Evolutionary conservation across 371 early-diverging fungal genomes (phyloP).

Genomic region (Apophysomyces sp.): DNA sequence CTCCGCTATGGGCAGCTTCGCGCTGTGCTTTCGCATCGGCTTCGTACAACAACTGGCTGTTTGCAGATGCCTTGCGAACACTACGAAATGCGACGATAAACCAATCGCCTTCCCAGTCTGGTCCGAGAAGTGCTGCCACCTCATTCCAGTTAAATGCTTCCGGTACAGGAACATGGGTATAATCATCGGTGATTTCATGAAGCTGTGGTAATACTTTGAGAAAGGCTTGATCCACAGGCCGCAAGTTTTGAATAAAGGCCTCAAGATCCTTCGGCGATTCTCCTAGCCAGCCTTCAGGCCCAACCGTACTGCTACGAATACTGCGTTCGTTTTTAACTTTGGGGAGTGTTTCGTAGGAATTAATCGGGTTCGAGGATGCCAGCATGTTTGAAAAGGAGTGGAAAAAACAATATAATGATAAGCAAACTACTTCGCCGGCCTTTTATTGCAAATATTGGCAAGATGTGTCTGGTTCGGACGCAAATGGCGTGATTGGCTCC

Average conservation of each 20-base stretch:
- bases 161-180: constrained; percentile 14
- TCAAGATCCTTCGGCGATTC: constrained; percentile 11
- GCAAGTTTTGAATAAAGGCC: constrained; percentile 9
- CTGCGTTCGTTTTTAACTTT: constrained; percentile 9
- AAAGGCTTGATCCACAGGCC: constrained; percentile 24
- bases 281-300: constrained; percentile 18
- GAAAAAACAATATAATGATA: background rate
- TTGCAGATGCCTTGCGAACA: constrained; percentile 36
- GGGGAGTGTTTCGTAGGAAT: background rate
- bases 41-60: constrained; percentile 32
- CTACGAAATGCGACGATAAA: constrained; percentile 51
- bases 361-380: background rate
- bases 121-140: constrained; percentile 17
- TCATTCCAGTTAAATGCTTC: constrained; percentile 35
- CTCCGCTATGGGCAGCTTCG: constrained; percentile 49
- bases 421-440: no score
- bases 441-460: background rate
- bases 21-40: constrained; percentile 46
- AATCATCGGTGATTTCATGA: constrained; percentile 23
- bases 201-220: constrained; percentile 21
- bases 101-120: constrained; percentile 32
- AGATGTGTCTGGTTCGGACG: background rate
- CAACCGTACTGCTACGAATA: constrained; percentile 25
- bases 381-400: background rate
- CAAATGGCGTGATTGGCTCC: background rate